Percentiles rank a stretch among this genome's conserved stretches.
phyloP scores from a whole-genome alignment of 257 asterid genomes.

The Prunella vulgaris region DNA sequence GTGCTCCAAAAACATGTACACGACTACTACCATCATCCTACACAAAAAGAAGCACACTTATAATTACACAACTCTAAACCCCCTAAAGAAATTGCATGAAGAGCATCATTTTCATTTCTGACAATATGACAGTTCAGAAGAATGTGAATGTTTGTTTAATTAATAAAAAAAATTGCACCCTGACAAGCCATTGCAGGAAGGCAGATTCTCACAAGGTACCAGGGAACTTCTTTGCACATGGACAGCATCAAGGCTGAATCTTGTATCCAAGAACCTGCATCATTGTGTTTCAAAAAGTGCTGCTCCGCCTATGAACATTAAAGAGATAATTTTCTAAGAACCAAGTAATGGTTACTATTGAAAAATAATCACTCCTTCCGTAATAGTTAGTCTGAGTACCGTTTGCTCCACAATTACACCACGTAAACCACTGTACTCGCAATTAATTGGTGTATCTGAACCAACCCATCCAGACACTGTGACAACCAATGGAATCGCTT shows the following conservation, averaged over 20 bases:
- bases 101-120: conserved; percentile 5
- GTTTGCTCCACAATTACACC: conserved; percentile 98
- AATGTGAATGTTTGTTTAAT: background rate
- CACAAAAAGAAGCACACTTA: conserved; percentile 4
- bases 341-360: background rate
- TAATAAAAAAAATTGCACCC: background rate
- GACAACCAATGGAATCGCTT: conserved; percentile 83
- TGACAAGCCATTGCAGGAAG: conserved; percentile 1
- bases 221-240: conserved; percentile 97
- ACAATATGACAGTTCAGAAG: conserved; percentile 14
- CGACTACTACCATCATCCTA: conserved; percentile 96
- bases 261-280: conserved; percentile 99
- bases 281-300: conserved; percentile 95
- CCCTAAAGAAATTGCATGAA: background rate
- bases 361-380: background rate
- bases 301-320: conserved; percentile 75
- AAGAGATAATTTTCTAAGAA: conserved; percentile 1
- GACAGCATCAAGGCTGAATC: conserved; percentile 97
- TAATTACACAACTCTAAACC: conserved; percentile 16
- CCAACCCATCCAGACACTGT: conserved; percentile 94
- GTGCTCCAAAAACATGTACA: conserved; percentile 88
- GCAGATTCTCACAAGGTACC: conserved; percentile 77
- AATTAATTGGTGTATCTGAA: conserved; percentile 80
- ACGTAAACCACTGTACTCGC: conserved; percentile 88
- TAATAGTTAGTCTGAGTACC: conserved; percentile 38